Evolutionary conservation across 192 early-diverging fungal genomes (phyloP).

Genomic region (Rhizoclosmatium globosum): DNA sequence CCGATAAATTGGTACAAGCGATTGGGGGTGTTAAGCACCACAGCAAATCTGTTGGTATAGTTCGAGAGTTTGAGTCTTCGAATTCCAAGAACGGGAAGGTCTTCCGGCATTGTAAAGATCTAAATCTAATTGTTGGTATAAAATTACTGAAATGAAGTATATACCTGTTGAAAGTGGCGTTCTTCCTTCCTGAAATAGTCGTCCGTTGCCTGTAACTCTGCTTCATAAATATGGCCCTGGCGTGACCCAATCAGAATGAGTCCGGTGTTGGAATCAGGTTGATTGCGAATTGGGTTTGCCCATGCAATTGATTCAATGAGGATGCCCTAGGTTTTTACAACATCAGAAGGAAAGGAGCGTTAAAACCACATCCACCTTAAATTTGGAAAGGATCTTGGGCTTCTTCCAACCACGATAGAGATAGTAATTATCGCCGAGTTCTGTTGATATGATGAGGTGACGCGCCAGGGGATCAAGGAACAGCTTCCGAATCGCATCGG

Average conservation of each 20-base stretch:
- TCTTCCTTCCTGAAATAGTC: conserved; percentile 88
- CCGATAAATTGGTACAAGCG: conserved; percentile 95
- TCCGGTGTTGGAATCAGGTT: conserved; percentile 71
- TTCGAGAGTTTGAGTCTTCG: conserved; percentile 83
- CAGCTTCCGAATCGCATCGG: conserved; percentile 71
- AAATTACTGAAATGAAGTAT: not conserved
- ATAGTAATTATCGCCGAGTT: conserved; percentile 92
- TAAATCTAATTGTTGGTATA: conserved; percentile 16
- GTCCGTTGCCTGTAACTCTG: conserved; percentile 85
- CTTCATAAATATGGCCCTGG: conserved; percentile 89
- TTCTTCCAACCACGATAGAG: conserved; percentile 86
- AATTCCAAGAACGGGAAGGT: conserved; percentile 79
- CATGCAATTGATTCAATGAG: conserved; percentile 90
- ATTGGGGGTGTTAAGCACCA: conserved; percentile 82
- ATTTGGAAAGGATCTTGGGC: conserved; percentile 77
- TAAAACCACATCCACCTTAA: conserved; percentile 65
- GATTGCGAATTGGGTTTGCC: conserved; percentile 67
- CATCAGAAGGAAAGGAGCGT: not conserved
- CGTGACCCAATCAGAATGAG: conserved; percentile 84
- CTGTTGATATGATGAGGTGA: conserved; percentile 88
- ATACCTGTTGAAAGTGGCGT: conserved; percentile 73
- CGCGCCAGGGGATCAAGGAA: conserved; percentile 91
- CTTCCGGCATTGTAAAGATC: conserved; percentile 77
- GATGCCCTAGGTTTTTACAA: conserved; percentile 60
- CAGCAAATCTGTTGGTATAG: conserved; percentile 75